These are phyloP conservation scores for Fusarium marasasianum DNA, from an alignment of 2,329 filamentous ascomycete species.

Conservation along the genomic window DNA sequence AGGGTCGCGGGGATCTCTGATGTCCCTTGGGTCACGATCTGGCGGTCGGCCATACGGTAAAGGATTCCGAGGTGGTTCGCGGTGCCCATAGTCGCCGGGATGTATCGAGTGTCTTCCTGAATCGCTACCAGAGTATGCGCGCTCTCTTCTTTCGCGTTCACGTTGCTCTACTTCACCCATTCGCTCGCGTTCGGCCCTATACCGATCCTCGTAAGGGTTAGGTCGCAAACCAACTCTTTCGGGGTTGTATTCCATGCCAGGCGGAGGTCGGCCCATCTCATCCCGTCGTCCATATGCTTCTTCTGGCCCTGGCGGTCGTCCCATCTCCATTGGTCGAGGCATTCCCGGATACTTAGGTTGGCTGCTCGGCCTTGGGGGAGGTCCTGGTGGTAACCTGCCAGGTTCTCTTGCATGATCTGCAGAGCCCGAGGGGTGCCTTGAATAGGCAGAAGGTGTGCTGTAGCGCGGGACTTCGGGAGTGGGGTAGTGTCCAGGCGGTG, in stretches of 20 bases:
- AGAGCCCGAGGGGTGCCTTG: constrained; percentile 59
- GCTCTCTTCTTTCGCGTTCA: constrained; percentile 55
- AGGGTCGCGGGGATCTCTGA: constrained; percentile 53
- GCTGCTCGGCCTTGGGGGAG: constrained; percentile 61
- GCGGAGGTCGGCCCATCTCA: constrained; percentile 52
- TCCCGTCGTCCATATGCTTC: constrained; percentile 62
- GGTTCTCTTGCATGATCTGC: constrained; percentile 56
- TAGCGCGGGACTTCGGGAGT: constrained; percentile 69
- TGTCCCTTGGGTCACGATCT: constrained; percentile 52
- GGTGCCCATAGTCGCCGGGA: constrained; percentile 52
- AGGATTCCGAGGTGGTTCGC: constrained; percentile 56
- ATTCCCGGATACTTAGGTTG: constrained; percentile 61
- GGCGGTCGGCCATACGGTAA: constrained; percentile 56
- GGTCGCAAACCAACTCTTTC: constrained; percentile 59
- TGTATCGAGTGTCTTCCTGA: constrained; percentile 54
- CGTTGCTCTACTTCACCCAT: constrained; percentile 56
- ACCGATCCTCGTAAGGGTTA: constrained; percentile 63
- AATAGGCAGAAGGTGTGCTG: constrained; percentile 67
- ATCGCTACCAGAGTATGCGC: constrained; percentile 61
- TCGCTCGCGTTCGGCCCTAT: constrained; percentile 59
- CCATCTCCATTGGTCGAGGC: constrained; percentile 59
- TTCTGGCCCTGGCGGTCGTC: constrained; percentile 50
- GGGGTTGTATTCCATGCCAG: constrained; percentile 61
- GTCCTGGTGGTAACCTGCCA: constrained; percentile 50
- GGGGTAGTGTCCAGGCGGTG: constrained; percentile 61